Conservation (phyloP, 2,329 filamentous ascomycete species). For the Purpureocillium takamizusanense region DNA sequence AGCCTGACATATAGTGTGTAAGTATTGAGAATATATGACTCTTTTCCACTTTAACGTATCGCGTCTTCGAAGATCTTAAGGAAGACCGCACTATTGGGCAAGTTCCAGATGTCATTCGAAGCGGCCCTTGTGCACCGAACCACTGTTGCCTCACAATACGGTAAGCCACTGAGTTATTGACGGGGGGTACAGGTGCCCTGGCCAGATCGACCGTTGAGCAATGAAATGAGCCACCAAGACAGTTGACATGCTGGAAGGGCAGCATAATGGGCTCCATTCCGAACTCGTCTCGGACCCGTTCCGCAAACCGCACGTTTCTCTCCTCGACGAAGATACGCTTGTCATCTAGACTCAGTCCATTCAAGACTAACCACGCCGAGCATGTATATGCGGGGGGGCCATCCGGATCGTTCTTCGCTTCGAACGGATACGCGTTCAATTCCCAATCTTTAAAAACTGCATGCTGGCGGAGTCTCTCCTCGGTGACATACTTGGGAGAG, state of each 20-base stretch:
- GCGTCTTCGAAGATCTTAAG: too few species aligned
- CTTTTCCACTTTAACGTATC: too few species aligned
- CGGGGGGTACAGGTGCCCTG: not conserved
- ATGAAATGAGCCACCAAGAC: conserved; percentile 4
- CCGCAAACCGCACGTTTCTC: conserved; percentile 1
- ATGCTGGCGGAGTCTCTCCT: conserved; percentile 1
- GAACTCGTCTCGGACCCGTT: conserved; percentile 1
- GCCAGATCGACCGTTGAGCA: conserved; percentile 4
- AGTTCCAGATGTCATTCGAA: too few species aligned
- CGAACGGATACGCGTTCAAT: conserved; percentile 1
- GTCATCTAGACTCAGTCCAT: conserved; percentile 4
- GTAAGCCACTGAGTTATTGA: too few species aligned
- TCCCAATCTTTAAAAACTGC: conserved; percentile 2
- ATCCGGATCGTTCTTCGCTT: not conserved
- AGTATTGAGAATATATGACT: too few species aligned
- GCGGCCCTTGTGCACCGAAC: too few species aligned
- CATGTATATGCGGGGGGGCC: conserved; percentile 3
- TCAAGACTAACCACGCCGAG: conserved; percentile 3
- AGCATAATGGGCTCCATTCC: conserved; percentile 4
- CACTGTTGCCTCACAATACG: too few species aligned
- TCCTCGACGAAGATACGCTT: conserved; percentile 3
- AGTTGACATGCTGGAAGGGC: conserved; percentile 5
- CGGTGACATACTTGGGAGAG: conserved; percentile 1
- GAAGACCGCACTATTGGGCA: too few species aligned
- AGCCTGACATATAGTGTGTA: too few species aligned